Evolutionary conservation across 441 rosid species (phyloP).

Genomic region (Eutrema salsugineum): DNA sequence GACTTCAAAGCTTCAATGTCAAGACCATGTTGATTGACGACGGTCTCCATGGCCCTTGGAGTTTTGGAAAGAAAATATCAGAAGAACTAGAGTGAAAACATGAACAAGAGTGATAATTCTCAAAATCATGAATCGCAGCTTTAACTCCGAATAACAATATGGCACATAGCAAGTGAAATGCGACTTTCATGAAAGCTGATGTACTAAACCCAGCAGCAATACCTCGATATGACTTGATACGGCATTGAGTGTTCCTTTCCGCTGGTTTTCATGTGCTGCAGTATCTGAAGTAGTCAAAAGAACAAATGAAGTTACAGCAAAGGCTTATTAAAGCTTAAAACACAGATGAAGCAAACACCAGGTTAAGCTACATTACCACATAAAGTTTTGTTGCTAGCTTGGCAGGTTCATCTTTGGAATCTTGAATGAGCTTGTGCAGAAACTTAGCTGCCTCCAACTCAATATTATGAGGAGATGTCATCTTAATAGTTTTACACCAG

Average conservation of each 20-base stretch:
- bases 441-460: constrained; percentile 99
- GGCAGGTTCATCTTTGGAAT: constrained; percentile 94
- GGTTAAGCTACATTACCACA: constrained; percentile 55
- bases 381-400: constrained; percentile 95
- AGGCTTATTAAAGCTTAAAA: background rate
- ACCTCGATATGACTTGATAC: constrained; percentile 99
- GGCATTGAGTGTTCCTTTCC: constrained; percentile 99
- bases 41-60: constrained; percentile 99
- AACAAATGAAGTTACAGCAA: constrained; percentile 20
- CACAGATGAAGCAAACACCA: background rate
- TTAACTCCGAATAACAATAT: background rate
- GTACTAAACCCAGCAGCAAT: constrained; percentile 11
- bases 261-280: constrained; percentile 97
- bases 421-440: constrained; percentile 96
- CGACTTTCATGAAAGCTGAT: background rate
- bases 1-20: constrained; percentile 91
- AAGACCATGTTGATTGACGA: constrained; percentile 85
- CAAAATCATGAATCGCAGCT: background rate
- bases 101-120: background rate
- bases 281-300: constrained; percentile 53
- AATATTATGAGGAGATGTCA: constrained; percentile 80
- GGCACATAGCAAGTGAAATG: background rate
- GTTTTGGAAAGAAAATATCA: constrained; percentile 29
- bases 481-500: constrained; percentile 25
- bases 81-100: constrained; percentile 19